phyloP scores from a whole-genome alignment of 2,329 filamentous ascomycete species.

The Aspergillus ibericus region DNA sequence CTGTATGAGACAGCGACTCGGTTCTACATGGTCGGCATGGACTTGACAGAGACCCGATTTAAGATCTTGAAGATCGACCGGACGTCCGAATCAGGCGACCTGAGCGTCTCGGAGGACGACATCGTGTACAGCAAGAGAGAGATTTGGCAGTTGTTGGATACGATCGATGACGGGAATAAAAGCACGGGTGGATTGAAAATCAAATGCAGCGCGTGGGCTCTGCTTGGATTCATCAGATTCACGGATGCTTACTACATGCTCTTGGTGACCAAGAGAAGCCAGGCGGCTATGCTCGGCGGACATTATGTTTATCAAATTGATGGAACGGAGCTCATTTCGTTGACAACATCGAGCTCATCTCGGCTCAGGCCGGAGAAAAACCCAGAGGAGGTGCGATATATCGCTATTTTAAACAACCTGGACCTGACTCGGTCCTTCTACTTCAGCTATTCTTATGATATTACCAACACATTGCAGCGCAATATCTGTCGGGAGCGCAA shows the following conservation, averaged over 20 bases:
- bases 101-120: conserved; percentile 89
- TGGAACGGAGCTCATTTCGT: conserved; percentile 83
- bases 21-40: conserved; percentile 92
- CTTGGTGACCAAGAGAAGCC: conserved; percentile 90
- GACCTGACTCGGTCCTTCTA: conserved; percentile 92
- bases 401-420: conserved; percentile 84
- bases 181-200: conserved; percentile 85
- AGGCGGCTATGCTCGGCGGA: conserved; percentile 92
- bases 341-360: conserved; percentile 68
- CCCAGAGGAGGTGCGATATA: conserved; percentile 83
- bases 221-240: conserved; percentile 93
- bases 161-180: conserved; percentile 93
- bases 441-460: conserved; percentile 97
- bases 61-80: conserved; percentile 94
- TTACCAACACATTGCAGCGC: conserved; percentile 86
- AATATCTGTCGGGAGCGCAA: conserved; percentile 82
- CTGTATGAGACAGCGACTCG: conserved; percentile 91
- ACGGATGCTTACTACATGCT: conserved; percentile 98
- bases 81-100: conserved; percentile 73
- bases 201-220: conserved; percentile 86
- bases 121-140: conserved; percentile 90
- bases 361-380: conserved; percentile 78
- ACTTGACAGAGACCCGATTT: conserved; percentile 84
- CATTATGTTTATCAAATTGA: conserved; percentile 97
- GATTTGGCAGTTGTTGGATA: conserved; percentile 88